Base-by-base conservation (phyloP, 352 stramenopile genomes). In the Phytophthora podocarpi region DNA sequence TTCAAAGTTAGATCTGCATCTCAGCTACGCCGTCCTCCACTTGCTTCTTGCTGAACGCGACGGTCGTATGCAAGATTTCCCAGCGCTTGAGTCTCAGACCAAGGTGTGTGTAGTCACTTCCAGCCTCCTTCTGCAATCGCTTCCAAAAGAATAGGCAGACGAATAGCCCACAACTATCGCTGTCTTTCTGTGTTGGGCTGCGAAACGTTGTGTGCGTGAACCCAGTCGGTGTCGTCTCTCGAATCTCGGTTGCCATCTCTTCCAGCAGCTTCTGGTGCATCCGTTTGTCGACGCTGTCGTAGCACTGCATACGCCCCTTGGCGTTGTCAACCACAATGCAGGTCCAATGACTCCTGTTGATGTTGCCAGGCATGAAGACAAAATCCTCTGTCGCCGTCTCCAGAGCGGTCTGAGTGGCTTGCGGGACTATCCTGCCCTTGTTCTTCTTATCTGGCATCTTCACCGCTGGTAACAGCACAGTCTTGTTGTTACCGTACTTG, bases 131-230 rank as follows among this genome's bases (percentile, higher is more conserved):
- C 34, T n/a, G 21, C 34, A 40, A 5, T 23, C 34, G 0, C 34
- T 40, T 40, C 34, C 34, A 40, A 26, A 46, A 31, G 39, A 31
- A 46, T 1, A 46, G 18, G 4, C 39, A 46, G 0, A 31, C 39
- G 4, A 46, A 46, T 2, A 46, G 7, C 10, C 39, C 20, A 10
- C 39, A 32, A 12, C 39, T 46, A 30, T 31, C 21, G 39, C 20
- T 16, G 13, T 28, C 36, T 42, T 46, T 46, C 20, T 46, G 39
- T 5, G 13, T 31, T 28, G 39, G 20, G n/a, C n/a, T n/a, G n/a
- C n/a, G n/a, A n/a, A n/a, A n/a, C n/a, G n/a, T n/a, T 40, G n/a
- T 42, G 3, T 54, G 18, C 12, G 46, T 42, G 31, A 54, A 42
- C 1, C 46, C 46, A 1, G 31, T 41, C 0, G 32, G 46, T 3